phyloP scores from a whole-genome alignment of 2,329 filamentous ascomycete species.

The Camillea tinctor region DNA sequence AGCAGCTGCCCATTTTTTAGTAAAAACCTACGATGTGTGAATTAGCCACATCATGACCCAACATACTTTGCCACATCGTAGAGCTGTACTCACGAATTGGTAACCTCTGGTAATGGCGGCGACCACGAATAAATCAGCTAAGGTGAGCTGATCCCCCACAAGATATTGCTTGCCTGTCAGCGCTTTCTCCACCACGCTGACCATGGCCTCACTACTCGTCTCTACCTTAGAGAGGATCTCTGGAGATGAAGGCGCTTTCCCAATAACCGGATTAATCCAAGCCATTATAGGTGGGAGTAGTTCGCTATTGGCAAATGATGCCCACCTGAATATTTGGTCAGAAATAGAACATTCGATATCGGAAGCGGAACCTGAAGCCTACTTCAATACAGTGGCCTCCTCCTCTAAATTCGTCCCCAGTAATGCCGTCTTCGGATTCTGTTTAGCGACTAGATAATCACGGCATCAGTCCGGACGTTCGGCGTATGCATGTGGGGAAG shows the following conservation, averaged over 20 bases:
- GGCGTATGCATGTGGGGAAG: no score
- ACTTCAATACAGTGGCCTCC: constrained; percentile 3
- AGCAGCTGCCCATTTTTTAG: constrained; percentile 1
- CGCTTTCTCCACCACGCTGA: constrained; percentile 2
- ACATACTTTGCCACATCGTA: not conserved
- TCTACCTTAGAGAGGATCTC: constrained; percentile 1
- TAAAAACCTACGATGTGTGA: not conserved
- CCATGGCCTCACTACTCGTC: constrained; percentile 2
- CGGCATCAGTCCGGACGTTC: no score
- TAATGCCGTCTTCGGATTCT: not conserved
- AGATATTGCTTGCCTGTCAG: constrained; percentile 1
- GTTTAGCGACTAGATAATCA: constrained; percentile 1
- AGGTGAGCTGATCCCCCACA: not conserved
- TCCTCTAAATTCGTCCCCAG: constrained; percentile 1
- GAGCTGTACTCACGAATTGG: constrained; percentile 1
- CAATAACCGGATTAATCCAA: not conserved
- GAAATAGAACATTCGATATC: not conserved
- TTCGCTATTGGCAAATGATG: constrained; percentile 4
- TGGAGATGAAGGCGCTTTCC: not conserved
- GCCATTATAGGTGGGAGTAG: constrained; percentile 2
- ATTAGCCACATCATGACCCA: not conserved
- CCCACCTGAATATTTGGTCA: not conserved
- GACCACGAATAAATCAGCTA: constrained; percentile 3
- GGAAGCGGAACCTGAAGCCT: not conserved
- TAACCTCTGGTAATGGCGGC: constrained; percentile 2